A percentile compares a stretch with the other conserved stretches of the same genome.
Conservation (phyloP, 495 filamentous ascomycete species). For the Xylaria venustula region DNA sequence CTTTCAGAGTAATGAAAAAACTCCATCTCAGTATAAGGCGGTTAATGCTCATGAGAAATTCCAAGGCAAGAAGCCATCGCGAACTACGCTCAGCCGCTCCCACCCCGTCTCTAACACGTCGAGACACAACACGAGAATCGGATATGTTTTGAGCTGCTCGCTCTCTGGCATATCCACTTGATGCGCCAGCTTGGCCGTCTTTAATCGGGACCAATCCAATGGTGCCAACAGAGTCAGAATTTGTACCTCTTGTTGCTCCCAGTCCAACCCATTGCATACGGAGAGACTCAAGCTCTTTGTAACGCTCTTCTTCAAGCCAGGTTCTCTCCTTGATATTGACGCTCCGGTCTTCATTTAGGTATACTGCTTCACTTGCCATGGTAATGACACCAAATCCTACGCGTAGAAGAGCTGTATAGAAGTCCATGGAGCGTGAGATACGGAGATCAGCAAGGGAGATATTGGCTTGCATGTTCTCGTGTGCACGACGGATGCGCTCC, state of each 20-base stretch:
- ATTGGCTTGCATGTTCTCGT: slow-evolving; percentile 89
- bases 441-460: slow-evolving; percentile 75
- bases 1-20: slow-evolving; percentile 52
- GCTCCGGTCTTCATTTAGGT: slow-evolving; percentile 82
- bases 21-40: slow-evolving; percentile 61
- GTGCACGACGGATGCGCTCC: slow-evolving; percentile 61
- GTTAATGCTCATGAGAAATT: slow-evolving; percentile 72
- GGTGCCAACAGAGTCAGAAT: slow-evolving; percentile 48
- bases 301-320: slow-evolving; percentile 86
- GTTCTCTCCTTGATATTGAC: slow-evolving; percentile 76
- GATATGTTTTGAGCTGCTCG: slow-evolving; percentile 54
- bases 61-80: slow-evolving; percentile 68
- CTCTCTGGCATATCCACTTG: slow-evolving; percentile 69
- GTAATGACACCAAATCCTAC: slow-evolving; percentile 84
- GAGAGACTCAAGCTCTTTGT: slow-evolving; percentile 60
- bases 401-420: slow-evolving; percentile 86
- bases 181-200: slow-evolving; percentile 37
- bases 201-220: slow-evolving; percentile 52
- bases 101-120: slow-evolving; percentile 61
- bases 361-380: slow-evolving; percentile 92
- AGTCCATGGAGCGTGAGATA: slow-evolving; percentile 84
- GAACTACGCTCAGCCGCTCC: slow-evolving; percentile 72
- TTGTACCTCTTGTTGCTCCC: slow-evolving; percentile 36
- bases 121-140: slow-evolving; percentile 45
- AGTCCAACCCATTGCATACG: slow-evolving; percentile 50